Evolutionary conservation across 345 rosid species (phyloP).

Genomic region (Viola odorata): DNA sequence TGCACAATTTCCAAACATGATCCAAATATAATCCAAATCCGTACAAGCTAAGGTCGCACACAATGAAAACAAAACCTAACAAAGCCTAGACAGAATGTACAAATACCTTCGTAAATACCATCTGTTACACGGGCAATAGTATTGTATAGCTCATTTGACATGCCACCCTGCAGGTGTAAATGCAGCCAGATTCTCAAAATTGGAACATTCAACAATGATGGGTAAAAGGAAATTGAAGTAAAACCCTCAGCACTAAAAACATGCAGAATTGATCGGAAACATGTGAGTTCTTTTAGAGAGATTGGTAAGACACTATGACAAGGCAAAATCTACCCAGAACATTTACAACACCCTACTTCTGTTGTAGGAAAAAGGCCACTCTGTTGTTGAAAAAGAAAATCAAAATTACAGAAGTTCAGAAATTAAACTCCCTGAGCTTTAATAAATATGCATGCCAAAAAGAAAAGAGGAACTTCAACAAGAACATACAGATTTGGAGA

Average conservation of each 20-base stretch:
- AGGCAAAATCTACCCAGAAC: background rate
- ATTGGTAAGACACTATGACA: background rate
- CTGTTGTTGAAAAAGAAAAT: background rate
- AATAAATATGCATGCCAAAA: background rate
- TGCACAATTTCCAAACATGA: conserved; percentile 28
- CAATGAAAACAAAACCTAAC: background rate
- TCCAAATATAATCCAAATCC: conserved; percentile 7
- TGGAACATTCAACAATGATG: background rate
- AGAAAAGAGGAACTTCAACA: conserved; percentile 6
- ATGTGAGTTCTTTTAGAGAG: background rate
- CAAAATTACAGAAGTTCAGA: background rate
- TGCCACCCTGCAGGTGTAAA: conserved; percentile 68
- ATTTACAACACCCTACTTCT: background rate
- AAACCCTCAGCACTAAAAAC: background rate
- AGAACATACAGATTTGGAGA: conserved; percentile 87
- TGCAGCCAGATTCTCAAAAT: conserved; percentile 1
- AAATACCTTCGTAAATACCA: conserved; percentile 87
- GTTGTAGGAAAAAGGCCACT: background rate
- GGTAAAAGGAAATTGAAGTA: background rate
- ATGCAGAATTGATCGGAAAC: background rate
- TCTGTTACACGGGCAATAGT: conserved; percentile 90
- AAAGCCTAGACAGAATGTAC: conserved; percentile 1
- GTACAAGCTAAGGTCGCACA: background rate
- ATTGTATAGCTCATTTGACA: conserved; percentile 95
- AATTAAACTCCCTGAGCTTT: background rate